Evolutionary conservation across 345 rosid species (phyloP).

Genomic region (Arabidopsis arenosa): DNA sequence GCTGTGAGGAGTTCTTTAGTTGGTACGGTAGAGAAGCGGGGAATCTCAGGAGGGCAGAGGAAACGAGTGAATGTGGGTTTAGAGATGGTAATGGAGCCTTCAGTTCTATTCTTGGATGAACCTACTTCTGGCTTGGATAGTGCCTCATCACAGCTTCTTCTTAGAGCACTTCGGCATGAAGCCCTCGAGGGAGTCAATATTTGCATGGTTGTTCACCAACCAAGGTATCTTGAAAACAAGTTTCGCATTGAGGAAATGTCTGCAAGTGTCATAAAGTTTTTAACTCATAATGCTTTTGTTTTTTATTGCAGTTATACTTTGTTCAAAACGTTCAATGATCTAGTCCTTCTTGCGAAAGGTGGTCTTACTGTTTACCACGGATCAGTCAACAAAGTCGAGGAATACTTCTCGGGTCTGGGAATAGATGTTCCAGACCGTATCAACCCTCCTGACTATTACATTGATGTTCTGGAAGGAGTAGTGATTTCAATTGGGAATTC

Average conservation of each 20-base stretch:
- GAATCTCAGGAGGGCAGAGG: constrained; percentile 97
- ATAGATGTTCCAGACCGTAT: constrained; percentile 82
- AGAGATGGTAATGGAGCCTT: constrained; percentile 99
- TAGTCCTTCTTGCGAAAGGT: constrained; percentile 87
- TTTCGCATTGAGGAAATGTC: not conserved
- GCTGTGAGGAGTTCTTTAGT: constrained; percentile 80
- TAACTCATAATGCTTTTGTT: constrained; percentile 14
- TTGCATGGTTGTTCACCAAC: constrained; percentile 97
- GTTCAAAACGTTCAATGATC: constrained; percentile 86
- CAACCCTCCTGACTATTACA: constrained; percentile 93
- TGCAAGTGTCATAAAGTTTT: constrained; percentile 11
- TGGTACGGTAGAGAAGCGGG: constrained; percentile 94
- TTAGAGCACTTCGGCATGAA: constrained; percentile 90
- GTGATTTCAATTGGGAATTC: constrained; percentile 55
- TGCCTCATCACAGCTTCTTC: constrained; percentile 90
- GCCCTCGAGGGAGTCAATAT: constrained; percentile 93
- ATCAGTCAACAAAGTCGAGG: constrained; percentile 73
- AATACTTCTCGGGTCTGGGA: constrained; percentile 81
- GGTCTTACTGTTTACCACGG: constrained; percentile 90
- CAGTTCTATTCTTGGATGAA: constrained; percentile 89
- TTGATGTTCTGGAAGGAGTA: constrained; percentile 89
- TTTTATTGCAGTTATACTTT: constrained; percentile 75
- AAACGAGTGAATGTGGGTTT: constrained; percentile 95
- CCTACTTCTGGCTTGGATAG: constrained; percentile 99
- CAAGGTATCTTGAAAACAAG: constrained; percentile 59